These are phyloP conservation scores for Effrenium voratum DNA, from an alignment of 73 alveolate species.

Conservation along the genomic window DNA sequence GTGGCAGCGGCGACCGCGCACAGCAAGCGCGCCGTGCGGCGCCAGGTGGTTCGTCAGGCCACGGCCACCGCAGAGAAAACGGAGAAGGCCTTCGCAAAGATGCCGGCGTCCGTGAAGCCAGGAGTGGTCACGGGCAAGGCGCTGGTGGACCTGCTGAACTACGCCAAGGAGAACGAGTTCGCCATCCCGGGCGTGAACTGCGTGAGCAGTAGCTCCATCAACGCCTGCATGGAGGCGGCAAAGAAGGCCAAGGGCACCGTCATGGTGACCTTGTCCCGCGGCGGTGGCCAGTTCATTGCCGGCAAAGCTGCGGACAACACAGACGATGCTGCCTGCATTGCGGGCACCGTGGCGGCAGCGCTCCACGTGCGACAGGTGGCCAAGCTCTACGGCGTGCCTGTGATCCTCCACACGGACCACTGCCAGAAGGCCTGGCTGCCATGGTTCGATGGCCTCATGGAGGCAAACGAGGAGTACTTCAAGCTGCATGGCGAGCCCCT, in stretches of 20 bases:
- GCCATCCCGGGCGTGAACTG: conserved; percentile 76
- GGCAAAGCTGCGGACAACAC: conserved; percentile 45
- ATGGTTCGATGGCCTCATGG: conserved; percentile 15
- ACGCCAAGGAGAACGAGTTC: conserved; percentile 41
- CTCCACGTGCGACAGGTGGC: conserved; percentile 51
- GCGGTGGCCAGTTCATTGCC: conserved; percentile 48
- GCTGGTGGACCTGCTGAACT: conserved; percentile 28
- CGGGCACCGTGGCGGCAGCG: conserved; percentile 73
- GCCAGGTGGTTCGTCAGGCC: conserved; percentile 54
- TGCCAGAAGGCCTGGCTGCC: conserved; percentile 42
- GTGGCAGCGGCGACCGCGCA: conserved; percentile 14
- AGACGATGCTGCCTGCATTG: conserved; percentile 31
- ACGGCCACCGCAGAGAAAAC: conserved; percentile 38
- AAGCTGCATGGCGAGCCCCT: conserved; percentile 90
- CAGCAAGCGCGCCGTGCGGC: conserved; percentile 22
- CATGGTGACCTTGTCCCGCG: conserved; percentile 39
- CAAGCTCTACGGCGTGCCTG: conserved; percentile 32
- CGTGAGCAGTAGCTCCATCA: neutral
- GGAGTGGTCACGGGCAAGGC: conserved; percentile 56
- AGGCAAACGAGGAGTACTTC: conserved; percentile 40
- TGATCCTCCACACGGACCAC: conserved; percentile 56
- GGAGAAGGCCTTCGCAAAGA: conserved; percentile 46
- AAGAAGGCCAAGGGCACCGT: conserved; percentile 1
- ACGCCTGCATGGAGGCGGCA: conserved; percentile 50
- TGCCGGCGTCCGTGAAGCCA: conserved; percentile 51